A percentile compares a stretch with the other conserved stretches of the same genome.
These are phyloP conservation scores for Boletus rufocinnamomeus DNA, from an alignment of 768 basidiomycete species.

Conservation along the genomic window DNA sequence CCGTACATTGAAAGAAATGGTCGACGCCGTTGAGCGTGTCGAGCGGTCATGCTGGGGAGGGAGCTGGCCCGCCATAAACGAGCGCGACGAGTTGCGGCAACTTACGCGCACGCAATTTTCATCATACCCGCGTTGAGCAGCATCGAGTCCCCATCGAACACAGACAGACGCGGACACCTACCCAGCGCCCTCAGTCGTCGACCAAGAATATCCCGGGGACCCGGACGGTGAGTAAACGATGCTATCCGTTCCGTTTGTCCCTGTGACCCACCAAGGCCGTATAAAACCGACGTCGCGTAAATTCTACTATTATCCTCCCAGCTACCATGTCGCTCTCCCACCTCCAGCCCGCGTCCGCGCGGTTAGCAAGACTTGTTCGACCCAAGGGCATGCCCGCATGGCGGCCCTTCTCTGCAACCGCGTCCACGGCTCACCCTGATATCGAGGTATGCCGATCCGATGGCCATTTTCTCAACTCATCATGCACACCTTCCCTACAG, in stretches of 20 bases:
- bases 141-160: neutral
- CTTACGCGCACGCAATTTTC: neutral
- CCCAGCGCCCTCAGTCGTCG: neutral
- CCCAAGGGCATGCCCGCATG: constrained; percentile 6
- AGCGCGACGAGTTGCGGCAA: neutral
- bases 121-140: neutral
- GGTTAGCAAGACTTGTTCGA: constrained; percentile 10
- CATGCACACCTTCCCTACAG: constrained; percentile 35
- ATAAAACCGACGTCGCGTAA: constrained; percentile 27
- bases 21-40: constrained; percentile 28
- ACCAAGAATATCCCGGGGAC: neutral
- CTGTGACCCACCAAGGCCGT: constrained; percentile 4
- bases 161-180: neutral
- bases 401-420: constrained; percentile 18
- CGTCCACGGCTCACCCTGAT: constrained; percentile 42
- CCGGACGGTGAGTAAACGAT: neutral
- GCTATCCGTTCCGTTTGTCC: neutral
- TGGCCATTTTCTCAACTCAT: neutral
- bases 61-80: constrained; percentile 3
- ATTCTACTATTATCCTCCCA: neutral
- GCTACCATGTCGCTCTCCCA: constrained; percentile 25
- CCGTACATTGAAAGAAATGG: constrained; percentile 18
- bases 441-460: constrained; percentile 46
- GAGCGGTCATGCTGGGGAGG: constrained; percentile 14
- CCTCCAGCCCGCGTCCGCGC: constrained; percentile 14